Conservation (phyloP, 768 basidiomycete genomes). For the Solioccasus polychromus region DNA sequence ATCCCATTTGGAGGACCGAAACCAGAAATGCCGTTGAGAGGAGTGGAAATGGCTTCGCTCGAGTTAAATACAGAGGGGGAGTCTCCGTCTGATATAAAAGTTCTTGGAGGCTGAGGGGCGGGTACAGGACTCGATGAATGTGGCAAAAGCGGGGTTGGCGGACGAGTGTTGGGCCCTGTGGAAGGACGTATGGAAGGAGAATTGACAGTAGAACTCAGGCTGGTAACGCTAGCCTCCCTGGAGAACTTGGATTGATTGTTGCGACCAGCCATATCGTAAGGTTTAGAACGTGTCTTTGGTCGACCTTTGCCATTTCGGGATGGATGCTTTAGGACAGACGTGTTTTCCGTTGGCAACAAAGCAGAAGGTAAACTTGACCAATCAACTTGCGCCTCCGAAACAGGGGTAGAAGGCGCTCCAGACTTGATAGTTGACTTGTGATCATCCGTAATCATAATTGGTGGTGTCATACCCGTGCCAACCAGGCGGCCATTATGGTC, state of each 20-base stretch:
- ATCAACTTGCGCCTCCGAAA: conserved; percentile 42
- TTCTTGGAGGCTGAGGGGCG: conserved; percentile 4
- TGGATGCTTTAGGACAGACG: conserved; percentile 47
- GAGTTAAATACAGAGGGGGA: conserved; percentile 3
- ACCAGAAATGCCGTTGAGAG: conserved; percentile 6
- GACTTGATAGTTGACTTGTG: conserved; percentile 73
- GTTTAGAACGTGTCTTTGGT: conserved; percentile 63
- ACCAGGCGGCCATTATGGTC: conserved; percentile 78
- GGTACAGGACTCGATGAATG: conserved; percentile 16
- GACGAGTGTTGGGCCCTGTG: conserved; percentile 31
- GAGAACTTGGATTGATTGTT: conserved; percentile 42
- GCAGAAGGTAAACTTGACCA: conserved; percentile 43
- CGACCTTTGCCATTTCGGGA: conserved; percentile 43
- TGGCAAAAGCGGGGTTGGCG: conserved; percentile 29
- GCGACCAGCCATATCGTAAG: conserved; percentile 50
- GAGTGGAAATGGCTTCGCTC: conserved; percentile 9
- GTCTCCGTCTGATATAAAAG: conserved; percentile 6
- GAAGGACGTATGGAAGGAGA: conserved; percentile 39
- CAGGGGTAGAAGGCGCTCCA: conserved; percentile 30
- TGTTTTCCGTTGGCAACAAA: conserved; percentile 27
- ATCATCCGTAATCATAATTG: conserved; percentile 99
- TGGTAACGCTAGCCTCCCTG: conserved; percentile 55
- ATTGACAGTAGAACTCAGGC: conserved; percentile 46
- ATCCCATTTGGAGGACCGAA: conserved; percentile 17
- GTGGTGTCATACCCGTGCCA: conserved; percentile 76